A percentile compares a stretch with the other conserved stretches of the same genome.
phyloP scores from a whole-genome alignment of 208 protist species.

The Leishmania mexicana region DNA sequence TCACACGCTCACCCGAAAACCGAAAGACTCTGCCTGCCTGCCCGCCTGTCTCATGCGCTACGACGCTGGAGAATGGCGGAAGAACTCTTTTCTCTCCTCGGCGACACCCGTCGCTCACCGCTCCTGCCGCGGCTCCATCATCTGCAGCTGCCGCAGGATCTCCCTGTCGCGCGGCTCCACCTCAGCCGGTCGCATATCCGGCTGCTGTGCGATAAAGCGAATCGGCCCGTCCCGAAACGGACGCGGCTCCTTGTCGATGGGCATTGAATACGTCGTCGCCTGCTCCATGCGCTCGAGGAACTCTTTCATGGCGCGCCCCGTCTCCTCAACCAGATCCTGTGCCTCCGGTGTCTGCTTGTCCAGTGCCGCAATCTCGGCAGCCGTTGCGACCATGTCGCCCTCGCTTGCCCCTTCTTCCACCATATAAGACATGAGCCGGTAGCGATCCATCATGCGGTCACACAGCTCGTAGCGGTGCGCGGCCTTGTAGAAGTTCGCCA shows the following conservation, averaged over 20 bases:
- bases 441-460: constrained; percentile 78
- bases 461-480: constrained; percentile 51
- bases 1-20: too few relatives aligned
- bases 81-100: background rate
- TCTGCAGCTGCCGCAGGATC: background rate
- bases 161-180: constrained; percentile 9
- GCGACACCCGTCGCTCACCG: background rate
- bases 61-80: background rate
- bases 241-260: constrained; percentile 61
- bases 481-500: constrained; percentile 80
- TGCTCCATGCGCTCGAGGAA: constrained; percentile 57
- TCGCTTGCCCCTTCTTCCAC: constrained; percentile 52
- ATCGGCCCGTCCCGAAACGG: constrained; percentile 29
- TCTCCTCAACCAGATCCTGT: constrained; percentile 42
- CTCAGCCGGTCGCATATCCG: constrained; percentile 22
- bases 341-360: constrained; percentile 33
- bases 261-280: constrained; percentile 67
- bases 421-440: constrained; percentile 66
- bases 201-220: constrained; percentile 18
- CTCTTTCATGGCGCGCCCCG: constrained; percentile 29
- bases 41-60: background rate
- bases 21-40: background rate
- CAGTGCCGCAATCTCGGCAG: constrained; percentile 53
- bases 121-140: constrained; percentile 1
- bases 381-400: constrained; percentile 55